A percentile compares a stretch with the other conserved stretches of the same genome.
phyloP scores from a whole-genome alignment of 148 eudicot genomes.

The Camellia japonica region DNA sequence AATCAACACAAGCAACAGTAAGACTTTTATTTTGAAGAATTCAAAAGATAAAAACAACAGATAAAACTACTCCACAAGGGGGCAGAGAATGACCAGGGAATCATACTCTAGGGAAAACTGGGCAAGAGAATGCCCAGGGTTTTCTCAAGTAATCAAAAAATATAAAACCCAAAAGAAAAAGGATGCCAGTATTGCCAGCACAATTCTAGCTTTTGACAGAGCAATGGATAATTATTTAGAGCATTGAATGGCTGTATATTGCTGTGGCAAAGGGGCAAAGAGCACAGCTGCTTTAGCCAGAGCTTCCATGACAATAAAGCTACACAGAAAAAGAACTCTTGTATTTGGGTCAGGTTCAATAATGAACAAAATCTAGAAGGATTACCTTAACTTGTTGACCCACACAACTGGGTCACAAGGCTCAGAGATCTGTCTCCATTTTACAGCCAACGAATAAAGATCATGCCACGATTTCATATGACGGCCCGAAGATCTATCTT shows the following conservation, averaged over 20 bases:
- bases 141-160: background rate
- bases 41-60: background rate
- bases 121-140: background rate
- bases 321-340: background rate
- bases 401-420: slow-evolving; percentile 98
- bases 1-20: background rate
- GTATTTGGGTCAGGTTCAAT: background rate
- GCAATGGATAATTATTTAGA: background rate
- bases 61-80: background rate
- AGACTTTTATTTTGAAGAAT: background rate
- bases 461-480: slow-evolving; percentile 77
- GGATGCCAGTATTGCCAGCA: background rate
- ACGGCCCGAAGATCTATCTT: slow-evolving; percentile 69
- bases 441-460: slow-evolving; percentile 85
- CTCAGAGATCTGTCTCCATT: slow-evolving; percentile 98
- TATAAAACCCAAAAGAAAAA: background rate
- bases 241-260: background rate
- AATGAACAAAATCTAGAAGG: background rate
- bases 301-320: background rate
- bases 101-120: background rate
- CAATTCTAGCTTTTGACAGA: background rate
- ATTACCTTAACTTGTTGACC: slow-evolving; percentile 92
- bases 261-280: background rate
- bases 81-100: background rate
- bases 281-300: background rate